A percentile compares a stretch with the other conserved stretches of the same genome.
Evolutionary conservation across 225 moss, liverwort and hornwort species (phyloP).

Genomic region (Rhytidiadelphus loreus): DNA sequence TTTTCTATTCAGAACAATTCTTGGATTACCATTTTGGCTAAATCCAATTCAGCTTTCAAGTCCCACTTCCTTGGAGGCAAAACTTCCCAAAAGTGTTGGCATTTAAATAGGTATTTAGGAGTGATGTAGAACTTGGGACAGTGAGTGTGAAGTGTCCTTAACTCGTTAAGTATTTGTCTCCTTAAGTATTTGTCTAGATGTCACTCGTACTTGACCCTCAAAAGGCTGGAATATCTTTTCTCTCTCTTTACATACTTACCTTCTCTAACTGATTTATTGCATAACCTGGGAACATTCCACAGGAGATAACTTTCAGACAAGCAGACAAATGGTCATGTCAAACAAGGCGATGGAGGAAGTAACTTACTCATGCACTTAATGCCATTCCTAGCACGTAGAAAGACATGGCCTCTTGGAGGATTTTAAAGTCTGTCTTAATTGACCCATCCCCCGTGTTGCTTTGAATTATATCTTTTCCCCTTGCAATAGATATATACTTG

Average conservation of each 20-base stretch:
- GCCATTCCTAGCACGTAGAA: background rate
- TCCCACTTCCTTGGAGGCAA: no score
- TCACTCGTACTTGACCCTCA: background rate
- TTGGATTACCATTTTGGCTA: no score
- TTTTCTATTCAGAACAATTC: no score
- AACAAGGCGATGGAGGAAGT: background rate
- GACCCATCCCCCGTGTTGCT: background rate
- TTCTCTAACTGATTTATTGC: background rate
- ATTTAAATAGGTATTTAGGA: no score
- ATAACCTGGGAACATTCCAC: background rate
- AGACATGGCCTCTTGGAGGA: background rate
- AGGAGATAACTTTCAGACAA: background rate
- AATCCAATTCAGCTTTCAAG: no score
- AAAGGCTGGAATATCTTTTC: no score
- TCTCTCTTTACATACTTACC: background rate
- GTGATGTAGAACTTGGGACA: no score
- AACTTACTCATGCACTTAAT: background rate
- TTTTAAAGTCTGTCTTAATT: background rate
- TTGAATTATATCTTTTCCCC: background rate
- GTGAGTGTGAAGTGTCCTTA: no score
- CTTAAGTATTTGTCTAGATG: no score
- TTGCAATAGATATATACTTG: background rate
- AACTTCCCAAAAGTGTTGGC: no score
- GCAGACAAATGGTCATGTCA: background rate
- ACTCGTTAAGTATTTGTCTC: no score